These are phyloP conservation scores for Neotropicomus parvogracilis DNA, from an alignment of 1,284 basidiomycete genomes.

Conservation along the genomic window DNA sequence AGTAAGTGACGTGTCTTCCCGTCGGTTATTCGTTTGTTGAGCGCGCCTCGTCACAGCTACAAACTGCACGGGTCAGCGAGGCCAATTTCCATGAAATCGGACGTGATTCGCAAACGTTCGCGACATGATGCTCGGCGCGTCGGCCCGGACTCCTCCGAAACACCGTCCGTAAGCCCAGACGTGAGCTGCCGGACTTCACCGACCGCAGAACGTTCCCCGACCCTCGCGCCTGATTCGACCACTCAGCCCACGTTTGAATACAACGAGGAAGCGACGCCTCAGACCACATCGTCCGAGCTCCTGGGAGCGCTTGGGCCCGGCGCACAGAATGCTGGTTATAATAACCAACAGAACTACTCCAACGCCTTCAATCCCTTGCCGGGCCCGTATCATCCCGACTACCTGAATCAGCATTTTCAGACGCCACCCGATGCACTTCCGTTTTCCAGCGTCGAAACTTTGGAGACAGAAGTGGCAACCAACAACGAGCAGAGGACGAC, in stretches of 20 bases:
- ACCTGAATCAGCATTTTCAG: conserved; percentile 48
- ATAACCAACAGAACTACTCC: conserved; percentile 30
- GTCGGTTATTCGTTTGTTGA: conserved; percentile 11
- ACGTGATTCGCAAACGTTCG: conserved; percentile 78
- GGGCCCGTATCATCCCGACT: conserved; percentile 70
- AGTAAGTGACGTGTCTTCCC: conserved; percentile 40
- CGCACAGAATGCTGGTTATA: conserved; percentile 29
- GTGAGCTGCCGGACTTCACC: conserved; percentile 71
- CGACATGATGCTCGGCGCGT: conserved; percentile 65
- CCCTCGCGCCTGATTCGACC: conserved; percentile 61
- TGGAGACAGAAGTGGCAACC: conserved; percentile 35
- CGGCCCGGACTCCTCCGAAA: conserved; percentile 37
- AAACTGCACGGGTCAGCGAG: conserved; percentile 78
- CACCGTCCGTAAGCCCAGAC: conserved; percentile 62
- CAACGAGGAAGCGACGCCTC: conserved; percentile 39
- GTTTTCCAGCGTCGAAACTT: conserved; percentile 42
- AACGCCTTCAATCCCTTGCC: conserved; percentile 45
- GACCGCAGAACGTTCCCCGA: conserved; percentile 55
- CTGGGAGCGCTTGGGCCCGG: conserved; percentile 58
- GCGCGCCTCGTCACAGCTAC: conserved; percentile 42
- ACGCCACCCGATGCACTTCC: conserved; percentile 48
- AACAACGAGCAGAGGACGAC: conserved; percentile 38
- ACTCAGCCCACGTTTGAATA: conserved; percentile 49
- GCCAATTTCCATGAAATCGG: conserved; percentile 83
- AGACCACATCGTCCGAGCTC: conserved; percentile 53